These are phyloP conservation scores for Heterobasidion occidentale DNA, from an alignment of 1,284 basidiomycete species.

Conservation along the genomic window DNA sequence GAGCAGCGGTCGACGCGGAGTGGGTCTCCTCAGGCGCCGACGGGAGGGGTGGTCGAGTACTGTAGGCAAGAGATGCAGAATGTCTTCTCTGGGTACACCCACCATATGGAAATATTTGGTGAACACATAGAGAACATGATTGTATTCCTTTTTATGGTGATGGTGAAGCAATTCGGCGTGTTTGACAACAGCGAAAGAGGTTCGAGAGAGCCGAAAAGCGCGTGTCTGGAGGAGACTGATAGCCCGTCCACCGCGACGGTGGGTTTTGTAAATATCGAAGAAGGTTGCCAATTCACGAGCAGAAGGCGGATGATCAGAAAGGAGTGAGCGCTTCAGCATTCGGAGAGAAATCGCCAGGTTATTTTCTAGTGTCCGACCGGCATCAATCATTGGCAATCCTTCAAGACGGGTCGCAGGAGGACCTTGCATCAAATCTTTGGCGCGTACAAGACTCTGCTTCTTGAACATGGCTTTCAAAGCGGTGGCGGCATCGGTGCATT, in stretches of 20 bases:
- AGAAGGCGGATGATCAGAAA: neutral
- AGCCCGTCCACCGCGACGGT: conserved; percentile 1
- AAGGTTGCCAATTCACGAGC: conserved; percentile 11
- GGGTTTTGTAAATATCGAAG: conserved; percentile 10
- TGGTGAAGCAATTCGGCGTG: conserved; percentile 30
- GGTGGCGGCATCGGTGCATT: neutral
- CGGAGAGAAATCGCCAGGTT: conserved; percentile 6
- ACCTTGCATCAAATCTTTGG: neutral
- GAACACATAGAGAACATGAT: conserved; percentile 19
- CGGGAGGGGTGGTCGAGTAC: conserved; percentile 1
- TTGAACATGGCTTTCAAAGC: neutral
- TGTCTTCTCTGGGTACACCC: conserved; percentile 22
- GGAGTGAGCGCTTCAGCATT: conserved; percentile 4
- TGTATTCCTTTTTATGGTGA: conserved; percentile 13
- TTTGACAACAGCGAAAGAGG: conserved; percentile 5
- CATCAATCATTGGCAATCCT: neutral
- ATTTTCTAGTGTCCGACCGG: neutral
- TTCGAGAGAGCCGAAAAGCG: conserved; percentile 10
- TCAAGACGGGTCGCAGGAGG: neutral
- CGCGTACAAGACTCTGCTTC: neutral
- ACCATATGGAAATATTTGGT: conserved; percentile 24
- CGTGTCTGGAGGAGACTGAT: conserved; percentile 11
- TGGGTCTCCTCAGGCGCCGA: neutral
- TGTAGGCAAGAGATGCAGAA: conserved; percentile 3
- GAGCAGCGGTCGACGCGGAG: neutral